phyloP scores from a whole-genome alignment of 169 alveolate species.

The Plasmodium vivax region DNA sequence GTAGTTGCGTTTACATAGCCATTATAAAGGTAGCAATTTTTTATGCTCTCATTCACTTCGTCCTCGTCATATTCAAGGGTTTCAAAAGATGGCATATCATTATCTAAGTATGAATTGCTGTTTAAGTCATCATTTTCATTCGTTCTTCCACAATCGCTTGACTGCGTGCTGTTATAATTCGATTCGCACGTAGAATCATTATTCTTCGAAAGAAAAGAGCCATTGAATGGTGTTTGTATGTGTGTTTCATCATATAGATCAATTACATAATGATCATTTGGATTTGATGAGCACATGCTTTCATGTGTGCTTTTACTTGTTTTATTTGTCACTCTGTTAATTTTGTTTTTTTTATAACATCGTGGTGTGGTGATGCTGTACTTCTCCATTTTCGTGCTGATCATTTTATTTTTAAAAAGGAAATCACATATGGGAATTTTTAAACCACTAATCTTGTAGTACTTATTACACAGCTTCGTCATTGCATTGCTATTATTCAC shows the following conservation, averaged over 20 bases:
- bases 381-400: slow-evolving; percentile 5
- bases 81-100: slow-evolving; percentile 32
- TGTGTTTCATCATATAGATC: slow-evolving; percentile 48
- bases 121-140: slow-evolving; percentile 19
- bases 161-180: slow-evolving; percentile 30
- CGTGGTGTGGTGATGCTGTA: not conserved
- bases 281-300: not conserved
- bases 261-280: slow-evolving; percentile 65
- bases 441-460: slow-evolving; percentile 3
- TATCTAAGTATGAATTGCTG: slow-evolving; percentile 55
- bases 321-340: slow-evolving; percentile 5
- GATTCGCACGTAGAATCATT: slow-evolving; percentile 23
- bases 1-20: slow-evolving; percentile 43
- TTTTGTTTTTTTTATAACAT: slow-evolving; percentile 1
- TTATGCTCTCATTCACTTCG: slow-evolving; percentile 68
- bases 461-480: slow-evolving; percentile 18
- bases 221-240: slow-evolving; percentile 12
- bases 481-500: slow-evolving; percentile 12
- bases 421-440: slow-evolving; percentile 15
- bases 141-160: slow-evolving; percentile 17
- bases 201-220: slow-evolving; percentile 9
- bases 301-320: not conserved
- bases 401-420: slow-evolving; percentile 29
- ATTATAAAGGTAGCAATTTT: slow-evolving; percentile 67
- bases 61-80: slow-evolving; percentile 69